Conservation (phyloP, 2,329 filamentous ascomycete genomes). For the Mariannaea elegans region DNA sequence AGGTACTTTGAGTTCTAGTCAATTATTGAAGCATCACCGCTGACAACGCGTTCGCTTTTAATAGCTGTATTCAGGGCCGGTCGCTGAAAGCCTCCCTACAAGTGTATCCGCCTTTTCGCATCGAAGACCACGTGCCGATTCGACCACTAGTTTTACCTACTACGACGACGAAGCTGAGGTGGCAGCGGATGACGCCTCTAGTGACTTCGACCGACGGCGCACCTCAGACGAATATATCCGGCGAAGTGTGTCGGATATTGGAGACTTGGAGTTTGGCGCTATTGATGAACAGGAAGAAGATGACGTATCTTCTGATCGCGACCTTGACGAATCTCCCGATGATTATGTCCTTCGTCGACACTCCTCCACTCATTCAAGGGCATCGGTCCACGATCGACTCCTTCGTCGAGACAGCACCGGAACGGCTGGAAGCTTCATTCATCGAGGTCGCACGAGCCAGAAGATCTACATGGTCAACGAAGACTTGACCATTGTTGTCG, state of each 20-base stretch:
- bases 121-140: slow-evolving; percentile 81
- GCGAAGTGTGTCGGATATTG: slow-evolving; percentile 49
- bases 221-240: slow-evolving; percentile 38
- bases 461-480: slow-evolving; percentile 95
- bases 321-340: slow-evolving; percentile 51
- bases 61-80: slow-evolving; percentile 87
- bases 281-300: slow-evolving; percentile 53
- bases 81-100: slow-evolving; percentile 95
- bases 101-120: slow-evolving; percentile 93
- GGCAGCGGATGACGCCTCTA: slow-evolving; percentile 35
- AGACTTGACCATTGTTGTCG: slow-evolving; percentile 91
- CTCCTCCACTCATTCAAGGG: slow-evolving; percentile 68
- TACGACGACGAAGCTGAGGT: slow-evolving; percentile 72
- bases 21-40: slow-evolving; percentile 6
- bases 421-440: slow-evolving; percentile 72
- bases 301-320: slow-evolving; percentile 52
- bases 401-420: slow-evolving; percentile 75
- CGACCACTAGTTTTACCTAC: slow-evolving; percentile 88
- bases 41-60: slow-evolving; percentile 24
- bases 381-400: slow-evolving; percentile 69
- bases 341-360: slow-evolving; percentile 65
- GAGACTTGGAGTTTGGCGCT: slow-evolving; percentile 50
- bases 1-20: slow-evolving; percentile 61
- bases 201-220: slow-evolving; percentile 41
- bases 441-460: slow-evolving; percentile 76